Percentiles rank a stretch among this genome's conserved stretches.
Conservation (phyloP, 164 flowering plant genomes). For the Amborella trichopoda region DNA sequence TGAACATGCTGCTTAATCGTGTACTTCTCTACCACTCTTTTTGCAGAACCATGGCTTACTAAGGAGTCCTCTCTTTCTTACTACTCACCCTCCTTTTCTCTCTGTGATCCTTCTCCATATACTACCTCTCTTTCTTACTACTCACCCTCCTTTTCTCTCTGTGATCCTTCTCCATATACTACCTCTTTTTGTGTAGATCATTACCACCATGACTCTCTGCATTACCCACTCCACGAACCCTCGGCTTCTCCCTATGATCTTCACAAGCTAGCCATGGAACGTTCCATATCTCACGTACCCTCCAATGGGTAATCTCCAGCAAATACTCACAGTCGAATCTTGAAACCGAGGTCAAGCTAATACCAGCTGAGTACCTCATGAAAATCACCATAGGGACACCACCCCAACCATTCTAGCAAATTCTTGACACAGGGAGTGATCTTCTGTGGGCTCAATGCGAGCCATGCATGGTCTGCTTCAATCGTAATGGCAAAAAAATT, state of each 20-base stretch:
- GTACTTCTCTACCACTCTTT: too few relatives aligned
- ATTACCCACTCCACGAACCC: neutral
- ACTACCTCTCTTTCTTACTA: too few relatives aligned
- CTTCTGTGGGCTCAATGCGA: conserved; percentile 30
- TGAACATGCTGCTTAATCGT: too few relatives aligned
- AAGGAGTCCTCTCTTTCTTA: too few relatives aligned
- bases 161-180: too few relatives aligned
- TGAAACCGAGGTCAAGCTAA: neutral
- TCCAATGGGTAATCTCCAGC: neutral
- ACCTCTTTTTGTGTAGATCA: too few relatives aligned
- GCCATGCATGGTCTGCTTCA: conserved; percentile 20
- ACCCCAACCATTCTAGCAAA: conserved; percentile 4
- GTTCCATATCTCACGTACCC: neutral
- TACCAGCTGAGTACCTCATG: conserved; percentile 12
- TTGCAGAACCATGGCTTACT: too few relatives aligned
- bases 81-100: too few relatives aligned
- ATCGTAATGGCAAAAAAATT: conserved; percentile 13
- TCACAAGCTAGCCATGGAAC: neutral
- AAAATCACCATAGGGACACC: conserved; percentile 15
- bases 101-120: too few relatives aligned
- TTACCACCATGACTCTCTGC: neutral
- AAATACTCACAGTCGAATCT: neutral
- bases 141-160: too few relatives aligned
- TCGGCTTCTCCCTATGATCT: neutral
- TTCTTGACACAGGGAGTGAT: conserved; percentile 28